Percentiles rank a stretch among this genome's conserved stretches.
Evolutionary conservation across 2,329 filamentous ascomycete genomes (phyloP).

Genomic region (Fusarium lyarnte): DNA sequence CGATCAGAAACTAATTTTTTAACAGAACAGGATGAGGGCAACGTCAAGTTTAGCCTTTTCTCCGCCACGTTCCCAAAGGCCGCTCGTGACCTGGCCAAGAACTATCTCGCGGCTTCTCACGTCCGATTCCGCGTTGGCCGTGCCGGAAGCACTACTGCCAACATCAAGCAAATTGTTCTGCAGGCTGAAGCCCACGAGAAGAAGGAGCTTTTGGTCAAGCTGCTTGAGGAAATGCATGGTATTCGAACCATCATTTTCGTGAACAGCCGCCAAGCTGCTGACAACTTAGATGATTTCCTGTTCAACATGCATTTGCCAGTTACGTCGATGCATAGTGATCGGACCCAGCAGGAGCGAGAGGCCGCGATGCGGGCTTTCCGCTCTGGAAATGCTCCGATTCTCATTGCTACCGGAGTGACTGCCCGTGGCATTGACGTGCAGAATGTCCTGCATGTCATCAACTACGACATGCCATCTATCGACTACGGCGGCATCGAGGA

Average conservation of each 20-base stretch:
- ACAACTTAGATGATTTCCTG: slow-evolving; percentile 87
- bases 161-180: slow-evolving; percentile 83
- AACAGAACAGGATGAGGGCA: slow-evolving; percentile 76
- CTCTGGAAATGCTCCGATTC: slow-evolving; percentile 75
- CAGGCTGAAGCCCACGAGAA: slow-evolving; percentile 74
- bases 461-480: slow-evolving; percentile 83
- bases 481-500: slow-evolving; percentile 89
- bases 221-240: slow-evolving; percentile 76
- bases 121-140: slow-evolving; percentile 88
- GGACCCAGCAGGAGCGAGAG: slow-evolving; percentile 90
- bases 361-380: slow-evolving; percentile 90
- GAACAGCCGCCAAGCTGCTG: slow-evolving; percentile 80
- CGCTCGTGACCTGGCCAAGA: slow-evolving; percentile 78
- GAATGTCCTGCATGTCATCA: slow-evolving; percentile 91
- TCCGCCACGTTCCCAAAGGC: slow-evolving; percentile 91
- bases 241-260: slow-evolving; percentile 89
- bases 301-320: slow-evolving; percentile 83
- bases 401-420: slow-evolving; percentile 87
- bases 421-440: slow-evolving; percentile 90
- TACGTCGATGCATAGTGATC: slow-evolving; percentile 87
- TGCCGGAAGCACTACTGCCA: slow-evolving; percentile 81
- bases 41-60: slow-evolving; percentile 81
- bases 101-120: slow-evolving; percentile 78
- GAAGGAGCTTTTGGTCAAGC: slow-evolving; percentile 74
- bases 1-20: slow-evolving; percentile 46